phyloP scores from a whole-genome alignment of 2,329 filamentous ascomycete genomes.

The Colletotrichum sp. region DNA sequence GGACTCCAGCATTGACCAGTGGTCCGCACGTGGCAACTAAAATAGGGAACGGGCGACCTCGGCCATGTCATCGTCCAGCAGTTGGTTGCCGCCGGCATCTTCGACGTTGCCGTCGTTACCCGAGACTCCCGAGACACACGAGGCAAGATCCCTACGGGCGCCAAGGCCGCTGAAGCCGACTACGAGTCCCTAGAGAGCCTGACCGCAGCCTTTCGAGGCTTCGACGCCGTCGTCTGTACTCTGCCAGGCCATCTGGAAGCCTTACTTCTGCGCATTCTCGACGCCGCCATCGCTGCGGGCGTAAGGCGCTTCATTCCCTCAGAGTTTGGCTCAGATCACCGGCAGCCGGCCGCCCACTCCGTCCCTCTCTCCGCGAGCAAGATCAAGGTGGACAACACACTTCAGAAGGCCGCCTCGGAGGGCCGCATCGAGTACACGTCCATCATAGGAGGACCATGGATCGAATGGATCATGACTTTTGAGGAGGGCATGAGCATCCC shows the following conservation, averaged over 20 bases:
- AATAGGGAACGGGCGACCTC: slow-evolving; percentile 32
- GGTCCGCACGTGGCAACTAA: background rate
- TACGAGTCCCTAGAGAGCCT: slow-evolving; percentile 46
- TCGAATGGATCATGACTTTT: slow-evolving; percentile 27
- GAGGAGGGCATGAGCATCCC: background rate
- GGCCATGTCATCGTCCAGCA: slow-evolving; percentile 33
- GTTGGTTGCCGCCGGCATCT: slow-evolving; percentile 30
- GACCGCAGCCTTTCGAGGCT: slow-evolving; percentile 53
- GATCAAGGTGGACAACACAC: slow-evolving; percentile 9
- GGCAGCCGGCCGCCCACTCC: slow-evolving; percentile 10
- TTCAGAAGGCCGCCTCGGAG: background rate
- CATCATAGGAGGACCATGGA: slow-evolving; percentile 46
- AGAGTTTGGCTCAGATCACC: slow-evolving; percentile 45
- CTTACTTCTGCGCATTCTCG: slow-evolving; percentile 51
- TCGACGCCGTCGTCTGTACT: slow-evolving; percentile 60
- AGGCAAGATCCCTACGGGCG: slow-evolving; percentile 33
- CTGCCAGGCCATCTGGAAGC: slow-evolving; percentile 44
- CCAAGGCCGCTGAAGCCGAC: slow-evolving; percentile 37
- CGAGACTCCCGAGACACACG: slow-evolving; percentile 40
- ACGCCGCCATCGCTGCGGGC: slow-evolving; percentile 55
- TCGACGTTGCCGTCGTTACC: slow-evolving; percentile 39
- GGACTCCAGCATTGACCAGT: background rate
- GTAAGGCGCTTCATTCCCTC: slow-evolving; percentile 59
- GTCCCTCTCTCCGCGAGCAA: slow-evolving; percentile 23
- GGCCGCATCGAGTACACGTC: slow-evolving; percentile 32